These are phyloP conservation scores for Candida ovalis DNA, from an alignment of 805 yeast genomes.

Conservation along the genomic window DNA sequence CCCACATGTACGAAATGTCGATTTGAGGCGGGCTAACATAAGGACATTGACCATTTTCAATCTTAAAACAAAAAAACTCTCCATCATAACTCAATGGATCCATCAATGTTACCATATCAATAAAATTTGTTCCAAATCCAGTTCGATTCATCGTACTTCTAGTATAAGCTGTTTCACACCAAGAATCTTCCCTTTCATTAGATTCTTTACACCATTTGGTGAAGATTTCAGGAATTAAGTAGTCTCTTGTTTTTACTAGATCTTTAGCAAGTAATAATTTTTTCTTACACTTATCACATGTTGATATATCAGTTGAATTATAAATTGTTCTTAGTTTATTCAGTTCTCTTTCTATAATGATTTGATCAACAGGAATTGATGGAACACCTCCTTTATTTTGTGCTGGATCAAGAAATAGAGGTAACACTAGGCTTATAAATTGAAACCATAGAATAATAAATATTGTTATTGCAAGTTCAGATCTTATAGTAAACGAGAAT, in stretches of 20 bases:
- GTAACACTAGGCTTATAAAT: neutral
- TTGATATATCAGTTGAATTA: constrained; percentile 10
- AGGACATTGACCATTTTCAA: constrained; percentile 32
- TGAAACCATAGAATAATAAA: neutral
- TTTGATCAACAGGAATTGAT: constrained; percentile 5
- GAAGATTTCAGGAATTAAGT: constrained; percentile 38
- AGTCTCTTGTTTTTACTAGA: constrained; percentile 36
- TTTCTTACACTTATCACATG: constrained; percentile 35
- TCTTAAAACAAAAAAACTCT: constrained; percentile 56
- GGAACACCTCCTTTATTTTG: too few species aligned
- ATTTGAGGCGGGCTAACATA: constrained; percentile 39
- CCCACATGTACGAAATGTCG: constrained; percentile 41
- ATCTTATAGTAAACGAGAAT: too few species aligned
- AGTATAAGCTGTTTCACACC: constrained; percentile 32
- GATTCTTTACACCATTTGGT: constrained; percentile 41
- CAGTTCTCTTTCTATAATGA: constrained; percentile 3
- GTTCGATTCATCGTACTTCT: constrained; percentile 37
- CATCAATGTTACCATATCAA: constrained; percentile 47
- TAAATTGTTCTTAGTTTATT: constrained; percentile 7
- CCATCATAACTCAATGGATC: constrained; percentile 53
- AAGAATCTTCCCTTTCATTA: constrained; percentile 20
- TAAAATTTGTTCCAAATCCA: constrained; percentile 43
- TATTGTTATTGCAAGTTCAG: neutral
- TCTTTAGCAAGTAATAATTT: constrained; percentile 36
- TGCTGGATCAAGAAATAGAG: neutral